A percentile compares a stretch with the other conserved stretches of the same genome.
phyloP scores from a whole-genome alignment of 352 stramenopile genomes.

The Phytophthora tubulina region DNA sequence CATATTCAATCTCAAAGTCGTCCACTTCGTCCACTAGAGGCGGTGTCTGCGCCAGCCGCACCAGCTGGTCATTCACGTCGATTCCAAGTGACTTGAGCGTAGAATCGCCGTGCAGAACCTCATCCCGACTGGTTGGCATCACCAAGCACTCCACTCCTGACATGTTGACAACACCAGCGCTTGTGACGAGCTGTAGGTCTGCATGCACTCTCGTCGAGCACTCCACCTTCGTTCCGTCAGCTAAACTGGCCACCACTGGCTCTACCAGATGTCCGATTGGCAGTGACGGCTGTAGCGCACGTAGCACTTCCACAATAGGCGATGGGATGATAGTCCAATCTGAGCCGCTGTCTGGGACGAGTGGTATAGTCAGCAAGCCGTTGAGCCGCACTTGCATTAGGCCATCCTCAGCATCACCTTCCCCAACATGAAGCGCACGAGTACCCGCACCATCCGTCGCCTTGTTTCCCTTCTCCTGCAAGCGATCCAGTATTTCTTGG shows the following conservation, averaged over 20 bases:
- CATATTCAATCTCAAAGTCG: slow-evolving; percentile 9
- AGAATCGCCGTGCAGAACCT: slow-evolving; percentile 9
- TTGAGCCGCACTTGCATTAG: neutral
- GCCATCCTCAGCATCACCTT: neutral
- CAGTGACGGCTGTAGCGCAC: neutral
- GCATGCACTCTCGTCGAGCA: neutral
- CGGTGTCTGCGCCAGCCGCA: neutral
- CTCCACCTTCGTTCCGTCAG: slow-evolving; percentile 4
- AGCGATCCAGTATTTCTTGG: slow-evolving; percentile 7
- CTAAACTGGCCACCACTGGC: neutral
- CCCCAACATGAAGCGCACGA: slow-evolving; percentile 4
- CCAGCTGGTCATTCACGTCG: slow-evolving; percentile 15
- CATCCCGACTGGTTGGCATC: neutral
- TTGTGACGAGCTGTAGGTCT: slow-evolving; percentile 5
- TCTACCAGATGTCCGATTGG: neutral
- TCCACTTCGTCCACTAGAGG: neutral
- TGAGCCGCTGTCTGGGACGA: slow-evolving; percentile 1
- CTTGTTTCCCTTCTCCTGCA: slow-evolving; percentile 3
- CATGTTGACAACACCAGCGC: slow-evolving; percentile 3
- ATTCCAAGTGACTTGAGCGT: slow-evolving; percentile 11
- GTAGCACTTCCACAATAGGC: neutral
- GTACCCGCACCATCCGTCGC: neutral
- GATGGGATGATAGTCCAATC: slow-evolving; percentile 10
- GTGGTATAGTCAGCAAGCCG: neutral
- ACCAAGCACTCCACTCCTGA: slow-evolving; percentile 4